Percentiles rank a stretch among this genome's conserved stretches.
Conservation (phyloP, 2,329 filamentous ascomycete species). For the Verticillium alfalfae region DNA sequence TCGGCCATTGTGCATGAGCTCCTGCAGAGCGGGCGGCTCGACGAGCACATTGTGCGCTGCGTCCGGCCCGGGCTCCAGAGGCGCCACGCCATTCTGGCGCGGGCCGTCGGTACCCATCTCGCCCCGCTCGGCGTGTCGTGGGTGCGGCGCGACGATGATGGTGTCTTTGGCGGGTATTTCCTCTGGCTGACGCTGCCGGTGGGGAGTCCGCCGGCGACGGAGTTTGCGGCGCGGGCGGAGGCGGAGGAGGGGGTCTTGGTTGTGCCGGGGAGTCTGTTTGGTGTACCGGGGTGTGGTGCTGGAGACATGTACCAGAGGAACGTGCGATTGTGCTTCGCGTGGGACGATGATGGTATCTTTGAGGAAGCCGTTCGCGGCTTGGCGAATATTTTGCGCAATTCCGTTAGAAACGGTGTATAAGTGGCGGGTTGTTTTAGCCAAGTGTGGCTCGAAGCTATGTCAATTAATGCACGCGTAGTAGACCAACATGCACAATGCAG, state of each 20-base stretch:
- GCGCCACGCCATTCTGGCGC: conserved; percentile 47
- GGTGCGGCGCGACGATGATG: conserved; percentile 20
- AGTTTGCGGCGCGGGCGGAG: conserved; percentile 52
- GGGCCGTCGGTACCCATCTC: conserved; percentile 54
- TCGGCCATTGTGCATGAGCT: conserved; percentile 44
- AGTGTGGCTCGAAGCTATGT: too few species aligned
- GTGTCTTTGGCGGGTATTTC: conserved; percentile 75
- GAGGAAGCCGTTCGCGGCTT: conserved; percentile 63
- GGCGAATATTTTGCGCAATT: conserved; percentile 20
- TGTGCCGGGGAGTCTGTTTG: conserved; percentile 65
- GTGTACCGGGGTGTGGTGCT: conserved; percentile 52
- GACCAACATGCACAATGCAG: too few species aligned
- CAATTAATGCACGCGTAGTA: too few species aligned
- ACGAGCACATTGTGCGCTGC: conserved; percentile 32
- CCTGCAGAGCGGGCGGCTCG: conserved; percentile 35
- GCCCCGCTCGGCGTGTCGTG: conserved; percentile 54
- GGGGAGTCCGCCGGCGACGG: conserved; percentile 36
- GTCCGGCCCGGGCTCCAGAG: conserved; percentile 39
- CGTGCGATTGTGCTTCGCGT: conserved; percentile 66
- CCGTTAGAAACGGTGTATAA: background rate
- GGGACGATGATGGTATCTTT: conserved; percentile 63
- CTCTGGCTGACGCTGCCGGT: conserved; percentile 68
- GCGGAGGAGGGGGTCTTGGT: conserved; percentile 56
- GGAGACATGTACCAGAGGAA: conserved; percentile 50
- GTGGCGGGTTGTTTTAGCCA: too few species aligned